Base-by-base conservation (phyloP, 257 asterid genomes). In the Cordia subcordata region DNA sequence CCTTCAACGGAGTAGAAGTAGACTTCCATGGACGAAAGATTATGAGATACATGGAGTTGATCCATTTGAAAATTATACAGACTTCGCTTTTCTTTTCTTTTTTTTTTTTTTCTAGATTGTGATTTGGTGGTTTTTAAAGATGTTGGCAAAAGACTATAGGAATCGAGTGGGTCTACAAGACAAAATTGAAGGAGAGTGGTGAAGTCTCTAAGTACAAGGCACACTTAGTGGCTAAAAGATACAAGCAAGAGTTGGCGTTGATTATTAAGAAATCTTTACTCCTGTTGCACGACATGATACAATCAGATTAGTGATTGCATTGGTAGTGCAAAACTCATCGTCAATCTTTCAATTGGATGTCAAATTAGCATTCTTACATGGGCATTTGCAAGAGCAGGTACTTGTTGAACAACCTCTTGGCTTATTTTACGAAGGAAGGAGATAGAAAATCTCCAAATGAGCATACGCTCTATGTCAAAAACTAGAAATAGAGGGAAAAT, bases 131-230 rank as follows among this genome's bases (percentile, higher is more conserved):
- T 12, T 10, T 42, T 8, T 42, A 13, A 42, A 10, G 47, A 38
- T 5, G 49, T n/a, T 2, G n/a, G 10, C 50, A 39, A n/a, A 58
- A 37, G 14, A 58, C 13, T 13, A 39, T 58, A 39, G 53, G 51
- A n/a, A 52, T 40, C 14, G 35, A 58, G n/a, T 54, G 40, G 59
- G 40, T 54, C 23, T 54, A 22, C 15, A 54, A 54, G n/a, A 54
- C 58, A 19, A 53, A 54, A 54, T 3, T 55, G 4, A 55, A 55
- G 37, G 44, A 13, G 38, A 22, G 13, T 14, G 59, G 40, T 2
- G 59, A 54, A 22, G 40, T 54, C 1, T 42, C 23, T 8, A 55
- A 23, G 16, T 55, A 23, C n/a, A 55, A 55, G n/a, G 59, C 59
- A 5, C 59, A 32, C 0, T 22, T 22, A 5, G 40, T 55, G 11